Base-by-base conservation (phyloP, 164 flowering plant genomes). In the Malania oleifera region DNA sequence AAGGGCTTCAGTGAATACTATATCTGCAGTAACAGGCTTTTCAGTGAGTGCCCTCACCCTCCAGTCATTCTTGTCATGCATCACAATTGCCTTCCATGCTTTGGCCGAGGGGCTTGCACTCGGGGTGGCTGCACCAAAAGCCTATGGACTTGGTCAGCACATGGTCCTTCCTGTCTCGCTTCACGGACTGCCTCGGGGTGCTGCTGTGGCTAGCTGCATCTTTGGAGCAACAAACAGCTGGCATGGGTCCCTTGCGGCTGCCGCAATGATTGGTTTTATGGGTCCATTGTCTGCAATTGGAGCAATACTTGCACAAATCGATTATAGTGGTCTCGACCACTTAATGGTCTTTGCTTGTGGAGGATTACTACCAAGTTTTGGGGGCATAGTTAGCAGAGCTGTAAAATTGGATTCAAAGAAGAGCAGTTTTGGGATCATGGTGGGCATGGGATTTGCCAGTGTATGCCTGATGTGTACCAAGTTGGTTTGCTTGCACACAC, bases 121-220 rank as follows among this genome's bases (percentile, higher is more conserved):
- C 1, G 98, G 97, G 15, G 97, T 90, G 20, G 96, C 99, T 34
- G 99, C 97, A 49, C 99, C 97, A 29, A 93, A 90, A 69, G 98
- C 97, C 3, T 86, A 88, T 53, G 99, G 91, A 17, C 76, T 89
- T 9, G 98, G 98, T 20, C 82, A 83, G 29, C 91, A 89, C 74
- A 90, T 93, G 84, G 86, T 93, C 56, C 84, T 91, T 45, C 96
- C 96, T 0, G 96, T 81, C 29, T 84, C 97, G 19, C 78, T 93
- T 6, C 98, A 93, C 45, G 97, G 98, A 9, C 83, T 93, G n/a
- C 93, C 97, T 25, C 80, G 96, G 0, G 98, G 98, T 10, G 90
- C 95, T 17, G 97, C 97, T 12, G 98, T 90, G 7, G 97, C 95
- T 0, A 87, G 98, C 73, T 87, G 96, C 66, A 77, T 87, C 44